Base-by-base conservation (phyloP, 2,329 filamentous ascomycete genomes). In the Polychaeton citri region DNA sequence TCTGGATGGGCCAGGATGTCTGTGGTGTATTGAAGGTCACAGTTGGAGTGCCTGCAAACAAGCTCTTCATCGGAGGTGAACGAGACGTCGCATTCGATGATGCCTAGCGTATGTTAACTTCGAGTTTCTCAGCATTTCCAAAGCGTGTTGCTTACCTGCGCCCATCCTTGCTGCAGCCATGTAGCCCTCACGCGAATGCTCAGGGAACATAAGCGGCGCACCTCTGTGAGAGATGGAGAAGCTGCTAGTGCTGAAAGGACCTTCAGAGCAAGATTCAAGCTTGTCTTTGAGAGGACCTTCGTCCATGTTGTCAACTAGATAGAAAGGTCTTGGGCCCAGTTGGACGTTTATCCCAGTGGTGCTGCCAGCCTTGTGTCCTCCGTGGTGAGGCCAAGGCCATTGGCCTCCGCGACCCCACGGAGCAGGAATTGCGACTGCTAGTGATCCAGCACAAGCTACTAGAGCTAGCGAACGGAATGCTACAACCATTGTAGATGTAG, bases 1-100 rank as follows among this genome's bases (percentile, higher is more conserved):
- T 72, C 68, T 8, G 76, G 72, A 34, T 69, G 64, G 33, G 64
- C 54, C 43, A 81, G 65, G 50, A 81, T 78, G 59, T 81, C 72
- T 51, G 76, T 80, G 6, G 76, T 81, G 16, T 71, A 76, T 60
- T 80, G 76, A 28, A 81, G 58, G 47, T 81, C 76, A 57, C 76
- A 81, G 45, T 78, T 71, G 32, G 68, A 70, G 58, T 81, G 76
- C 33, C 76, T 70, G 59, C 76, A 81, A 31, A 81, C 76, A n/a
- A 81, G 69, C 50, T 74, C 58, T 19, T 66, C 65, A 54, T 81
- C 76, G 43, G 63, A 67, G 39, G 76, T 80, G 58, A 81, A 80
- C 21, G 71, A 65, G 12, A 79, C 75, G 52, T 81, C 76, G 55
- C 76, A 81, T 57, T 81, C 76, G 35, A 77, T 66, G 30, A 79